These are phyloP conservation scores for Sarocladium oryzae DNA, from an alignment of 2,329 filamentous ascomycete genomes.

Conservation along the genomic window DNA sequence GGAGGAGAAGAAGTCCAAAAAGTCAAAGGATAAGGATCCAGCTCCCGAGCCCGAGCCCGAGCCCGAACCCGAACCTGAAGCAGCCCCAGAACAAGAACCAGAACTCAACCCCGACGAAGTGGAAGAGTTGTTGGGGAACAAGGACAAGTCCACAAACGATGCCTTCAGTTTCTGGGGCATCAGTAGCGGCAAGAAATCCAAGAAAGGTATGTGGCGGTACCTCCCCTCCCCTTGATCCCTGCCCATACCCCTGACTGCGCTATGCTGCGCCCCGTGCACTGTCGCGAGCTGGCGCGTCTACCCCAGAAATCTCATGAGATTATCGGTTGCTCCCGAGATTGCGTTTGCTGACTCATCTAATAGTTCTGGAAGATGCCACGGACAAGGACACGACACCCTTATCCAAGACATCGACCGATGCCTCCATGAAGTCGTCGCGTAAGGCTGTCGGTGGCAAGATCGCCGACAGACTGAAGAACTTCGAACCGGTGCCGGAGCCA, in stretches of 20 bases:
- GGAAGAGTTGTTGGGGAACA: conserved; percentile 33
- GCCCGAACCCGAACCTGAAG: conserved; percentile 13
- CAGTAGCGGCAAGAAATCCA: conserved; percentile 36
- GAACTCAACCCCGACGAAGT: conserved; percentile 36
- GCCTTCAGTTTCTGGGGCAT: conserved; percentile 53
- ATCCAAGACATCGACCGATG: conserved; percentile 25
- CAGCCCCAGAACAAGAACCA: conserved; percentile 16
- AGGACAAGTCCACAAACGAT: conserved; percentile 27
- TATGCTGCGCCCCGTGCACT: conserved; percentile 2
- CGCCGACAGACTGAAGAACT: conserved; percentile 50
- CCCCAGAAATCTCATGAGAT: conserved; percentile 11
- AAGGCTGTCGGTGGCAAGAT: conserved; percentile 46
- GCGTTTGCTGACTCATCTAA: conserved; percentile 43
- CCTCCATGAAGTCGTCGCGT: conserved; percentile 38
- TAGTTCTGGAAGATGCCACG: conserved; percentile 38
- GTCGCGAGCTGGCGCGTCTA: conserved; percentile 7
- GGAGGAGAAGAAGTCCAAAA: conserved; percentile 18
- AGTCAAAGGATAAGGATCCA: conserved; percentile 15
- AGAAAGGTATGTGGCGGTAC: conserved; percentile 30
- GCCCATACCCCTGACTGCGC: not conserved
- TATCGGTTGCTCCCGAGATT: conserved; percentile 34
- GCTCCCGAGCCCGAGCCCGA: conserved; percentile 12
- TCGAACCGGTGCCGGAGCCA: conserved; percentile 40
- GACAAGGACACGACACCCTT: conserved; percentile 33
- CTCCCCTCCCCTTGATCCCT: conserved; percentile 19